A percentile compares a stretch with the other conserved stretches of the same genome.
Conservation (phyloP, 129 eudicot genomes). For the Kitagawia praeruptora region DNA sequence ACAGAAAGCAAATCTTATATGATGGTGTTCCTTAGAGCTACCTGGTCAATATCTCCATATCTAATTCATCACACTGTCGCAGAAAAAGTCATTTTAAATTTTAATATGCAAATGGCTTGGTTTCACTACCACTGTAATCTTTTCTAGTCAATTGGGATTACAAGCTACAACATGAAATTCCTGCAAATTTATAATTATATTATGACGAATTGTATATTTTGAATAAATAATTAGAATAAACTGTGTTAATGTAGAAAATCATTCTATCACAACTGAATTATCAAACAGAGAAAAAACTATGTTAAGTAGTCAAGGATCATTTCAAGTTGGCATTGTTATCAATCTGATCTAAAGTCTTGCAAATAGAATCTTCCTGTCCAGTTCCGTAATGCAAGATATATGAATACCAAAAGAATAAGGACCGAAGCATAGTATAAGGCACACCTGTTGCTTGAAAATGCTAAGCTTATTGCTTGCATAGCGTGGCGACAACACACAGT, state of each 20-base stretch:
- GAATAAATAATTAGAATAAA: not conserved
- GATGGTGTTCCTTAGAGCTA: not conserved
- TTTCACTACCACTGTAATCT: not conserved
- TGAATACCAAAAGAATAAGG: not conserved
- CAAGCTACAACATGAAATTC: not conserved
- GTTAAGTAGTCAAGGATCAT: not conserved
- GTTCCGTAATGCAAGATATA: not conserved
- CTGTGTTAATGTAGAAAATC: not conserved
- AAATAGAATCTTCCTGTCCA: not conserved
- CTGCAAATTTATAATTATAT: not conserved
- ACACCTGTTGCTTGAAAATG: constrained; percentile 76
- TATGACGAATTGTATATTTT: not conserved
- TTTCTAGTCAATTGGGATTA: not conserved
- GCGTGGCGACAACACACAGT: constrained; percentile 59
- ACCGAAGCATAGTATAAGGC: constrained; percentile 21
- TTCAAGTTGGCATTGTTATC: not conserved
- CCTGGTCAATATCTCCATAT: not conserved
- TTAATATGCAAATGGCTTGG: not conserved
- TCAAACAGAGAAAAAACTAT: not conserved
- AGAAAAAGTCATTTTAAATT: not conserved
- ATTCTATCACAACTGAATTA: not conserved
- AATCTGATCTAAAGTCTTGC: not conserved
- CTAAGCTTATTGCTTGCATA: constrained; percentile 72
- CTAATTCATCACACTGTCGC: not conserved
- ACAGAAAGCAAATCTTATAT: not conserved